These are phyloP conservation scores for Macadamia tetraphylla DNA, from an alignment of 164 flowering plant species.

Conservation along the genomic window DNA sequence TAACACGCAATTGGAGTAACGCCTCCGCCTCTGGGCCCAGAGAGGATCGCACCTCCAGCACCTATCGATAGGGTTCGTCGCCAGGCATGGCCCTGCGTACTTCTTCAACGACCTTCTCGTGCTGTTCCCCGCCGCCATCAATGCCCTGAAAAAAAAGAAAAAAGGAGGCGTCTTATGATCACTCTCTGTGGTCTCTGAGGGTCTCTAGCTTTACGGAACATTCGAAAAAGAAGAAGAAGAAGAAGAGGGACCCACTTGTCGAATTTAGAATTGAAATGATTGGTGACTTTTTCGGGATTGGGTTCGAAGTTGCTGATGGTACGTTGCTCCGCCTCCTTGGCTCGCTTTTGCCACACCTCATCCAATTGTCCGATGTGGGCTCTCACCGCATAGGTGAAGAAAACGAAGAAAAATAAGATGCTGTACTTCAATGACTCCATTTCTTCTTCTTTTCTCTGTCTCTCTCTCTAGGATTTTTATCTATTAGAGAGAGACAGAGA, in stretches of 20 bases:
- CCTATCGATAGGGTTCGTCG: constrained; percentile 70
- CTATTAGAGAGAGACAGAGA: too few relatives aligned
- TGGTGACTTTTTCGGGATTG: constrained; percentile 4
- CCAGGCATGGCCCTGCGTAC: constrained; percentile 36
- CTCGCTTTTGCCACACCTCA: constrained; percentile 10
- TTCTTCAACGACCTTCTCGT: constrained; percentile 39
- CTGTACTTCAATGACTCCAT: too few relatives aligned
- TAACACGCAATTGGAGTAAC: constrained; percentile 44
- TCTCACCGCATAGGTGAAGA: constrained; percentile 1
- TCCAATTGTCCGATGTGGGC: constrained; percentile 9
- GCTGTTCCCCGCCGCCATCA: constrained; percentile 16
- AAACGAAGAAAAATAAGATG: not conserved
- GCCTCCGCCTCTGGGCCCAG: constrained; percentile 49
- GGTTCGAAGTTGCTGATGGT: constrained; percentile 4
- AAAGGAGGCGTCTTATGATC: too few relatives aligned
- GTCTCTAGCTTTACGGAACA: not conserved
- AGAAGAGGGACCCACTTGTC: constrained; percentile 3
- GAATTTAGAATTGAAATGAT: constrained; percentile 1
- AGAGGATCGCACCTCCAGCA: constrained; percentile 69
- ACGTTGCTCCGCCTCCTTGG: constrained; percentile 6
- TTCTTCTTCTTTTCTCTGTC: too few relatives aligned
- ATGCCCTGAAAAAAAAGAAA: constrained; percentile 5
- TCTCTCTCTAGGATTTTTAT: too few relatives aligned
- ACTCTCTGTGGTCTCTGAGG: too few relatives aligned
- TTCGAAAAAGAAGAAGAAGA: not conserved